Evolutionary conservation across 441 rosid species (phyloP).

Genomic region (Manihot esculenta): DNA sequence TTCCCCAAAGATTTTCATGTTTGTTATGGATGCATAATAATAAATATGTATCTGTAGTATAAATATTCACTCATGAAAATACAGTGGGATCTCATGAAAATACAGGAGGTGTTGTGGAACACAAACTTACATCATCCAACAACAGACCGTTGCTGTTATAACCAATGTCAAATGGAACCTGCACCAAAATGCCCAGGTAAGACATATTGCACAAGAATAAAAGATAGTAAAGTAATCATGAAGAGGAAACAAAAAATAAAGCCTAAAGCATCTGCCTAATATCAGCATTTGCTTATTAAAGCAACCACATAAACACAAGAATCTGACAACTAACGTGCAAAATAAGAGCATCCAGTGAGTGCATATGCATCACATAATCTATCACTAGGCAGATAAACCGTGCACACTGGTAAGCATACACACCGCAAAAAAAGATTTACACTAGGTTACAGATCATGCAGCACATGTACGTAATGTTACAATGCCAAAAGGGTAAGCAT

Average conservation of each 20-base stretch:
- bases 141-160: slow-evolving; percentile 86
- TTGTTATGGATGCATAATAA: not conserved
- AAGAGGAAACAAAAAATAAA: not conserved
- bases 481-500: not conserved
- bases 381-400: not conserved
- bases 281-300: not conserved
- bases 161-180: slow-evolving; percentile 89
- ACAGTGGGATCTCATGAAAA: not conserved
- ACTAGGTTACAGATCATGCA: no score
- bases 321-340: not conserved
- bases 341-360: not conserved
- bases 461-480: no score
- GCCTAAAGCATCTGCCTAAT: not conserved
- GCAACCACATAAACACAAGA: not conserved
- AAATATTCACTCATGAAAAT: not conserved
- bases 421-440: no score
- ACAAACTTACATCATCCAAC: slow-evolving; percentile 98
- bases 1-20: not conserved
- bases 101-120: slow-evolving; percentile 11
- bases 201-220: not conserved
- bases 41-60: not conserved
- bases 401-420: no score
- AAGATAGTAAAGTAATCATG: not conserved
- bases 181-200: slow-evolving; percentile 24
- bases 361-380: not conserved